phyloP scores from a whole-genome alignment of 768 basidiomycete species.

The Tricholoma furcatifolium region DNA sequence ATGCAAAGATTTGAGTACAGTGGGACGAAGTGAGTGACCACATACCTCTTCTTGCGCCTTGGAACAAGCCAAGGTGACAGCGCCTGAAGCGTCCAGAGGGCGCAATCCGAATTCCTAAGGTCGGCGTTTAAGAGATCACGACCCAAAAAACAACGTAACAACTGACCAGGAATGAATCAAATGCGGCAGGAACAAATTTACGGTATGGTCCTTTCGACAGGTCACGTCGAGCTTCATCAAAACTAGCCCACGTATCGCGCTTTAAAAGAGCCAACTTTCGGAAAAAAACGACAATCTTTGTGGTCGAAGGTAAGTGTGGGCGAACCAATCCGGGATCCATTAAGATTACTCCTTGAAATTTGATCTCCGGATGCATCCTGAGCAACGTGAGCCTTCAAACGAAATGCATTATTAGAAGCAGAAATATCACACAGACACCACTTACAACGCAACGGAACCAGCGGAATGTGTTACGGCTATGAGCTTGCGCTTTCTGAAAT shows the following conservation, averaged over 20 bases:
- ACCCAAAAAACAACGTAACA: neutral
- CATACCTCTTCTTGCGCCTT: neutral
- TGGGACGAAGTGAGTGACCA: neutral
- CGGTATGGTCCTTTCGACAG: neutral
- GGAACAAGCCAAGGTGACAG: neutral
- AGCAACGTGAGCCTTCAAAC: neutral
- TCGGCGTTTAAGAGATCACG: neutral
- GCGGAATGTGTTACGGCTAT: neutral
- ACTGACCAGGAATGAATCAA: constrained; percentile 1
- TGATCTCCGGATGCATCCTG: neutral
- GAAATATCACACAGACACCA: neutral
- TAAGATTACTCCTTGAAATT: neutral
- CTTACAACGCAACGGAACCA: neutral
- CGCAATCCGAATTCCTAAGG: neutral
- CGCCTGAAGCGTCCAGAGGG: neutral
- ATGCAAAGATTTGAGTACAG: neutral
- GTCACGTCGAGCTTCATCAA: neutral
- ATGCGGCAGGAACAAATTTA: neutral
- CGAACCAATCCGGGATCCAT: neutral
- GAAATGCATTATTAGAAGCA: neutral
- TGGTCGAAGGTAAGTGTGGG: neutral
- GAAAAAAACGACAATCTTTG: neutral
- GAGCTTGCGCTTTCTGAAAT: neutral
- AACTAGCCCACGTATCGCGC: neutral
- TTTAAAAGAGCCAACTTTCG: neutral